Base-by-base conservation (phyloP, 2,329 filamentous ascomycete species). In the Xylaria multiplex region DNA sequence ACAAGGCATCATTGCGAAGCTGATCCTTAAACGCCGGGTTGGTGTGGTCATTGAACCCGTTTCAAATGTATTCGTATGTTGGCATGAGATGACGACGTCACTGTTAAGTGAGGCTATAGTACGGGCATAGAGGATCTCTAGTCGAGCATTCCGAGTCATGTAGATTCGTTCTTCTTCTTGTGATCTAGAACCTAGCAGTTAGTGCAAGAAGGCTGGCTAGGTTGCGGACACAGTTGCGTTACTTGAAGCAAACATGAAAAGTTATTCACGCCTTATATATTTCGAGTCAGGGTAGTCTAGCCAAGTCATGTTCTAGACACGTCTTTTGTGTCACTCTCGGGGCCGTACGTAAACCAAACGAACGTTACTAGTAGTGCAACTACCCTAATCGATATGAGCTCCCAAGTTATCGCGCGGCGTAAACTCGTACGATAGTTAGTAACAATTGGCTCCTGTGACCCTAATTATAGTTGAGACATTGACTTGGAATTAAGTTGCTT, bases 391-490 rank as follows among this genome's bases (percentile, higher is more conserved):
- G 27, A 27, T 27, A 40, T 55, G 16, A 22, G 19, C 13, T 48
- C 30, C 16, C 11, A 4, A 22, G 7, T 19, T 42, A 9, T 42
- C 35, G 42, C 13, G 24, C 45, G 45, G 40, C 52, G 16, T 32
- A 32, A 32, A 42, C 16, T 48, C 11, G 16, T n/a, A 62, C 7
- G 24, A 56, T 45, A 22, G 30, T 27, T 27, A 24, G 53, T n/a
- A 3, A 30, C 13, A 42, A 22, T 43, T 30, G 53, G 24, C 13
- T 16, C 42, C 22, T 24, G 35, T 9, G n/a, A 37, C 46, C 27
- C 55, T 62, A 56, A 52, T 30, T 52, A 27, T 55, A 56, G 24
- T 46, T 56, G 50, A 65, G 57, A 45, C 35, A 27, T 48, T 60
- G 50, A 58, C 32, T 8, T 54, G 49, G 32, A 54, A 52, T 50